Percentiles rank a stretch among this genome's conserved stretches.
phyloP scores from a whole-genome alignment of 108 stramenopile genomes.

The Hondaea fermentalgiana region DNA sequence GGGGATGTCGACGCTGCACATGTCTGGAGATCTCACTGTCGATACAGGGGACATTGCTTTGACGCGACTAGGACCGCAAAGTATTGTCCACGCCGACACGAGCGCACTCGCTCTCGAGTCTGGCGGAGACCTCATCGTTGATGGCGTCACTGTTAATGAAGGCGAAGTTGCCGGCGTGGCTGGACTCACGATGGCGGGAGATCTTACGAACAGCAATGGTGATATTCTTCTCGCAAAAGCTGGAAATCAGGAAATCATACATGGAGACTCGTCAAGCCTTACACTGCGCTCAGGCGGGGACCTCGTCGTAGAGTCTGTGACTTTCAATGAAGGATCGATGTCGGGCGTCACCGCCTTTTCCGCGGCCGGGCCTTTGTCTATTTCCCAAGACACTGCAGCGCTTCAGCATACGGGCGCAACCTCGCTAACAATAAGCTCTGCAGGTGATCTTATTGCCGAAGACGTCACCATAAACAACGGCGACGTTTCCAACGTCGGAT shows the following conservation, averaged over 20 bases:
- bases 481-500: background rate
- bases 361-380: background rate
- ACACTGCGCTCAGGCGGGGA: background rate
- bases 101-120: background rate
- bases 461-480: background rate
- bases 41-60: background rate
- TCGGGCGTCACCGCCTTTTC: background rate
- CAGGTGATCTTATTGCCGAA: background rate
- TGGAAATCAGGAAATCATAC: too few relatives aligned
- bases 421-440: background rate
- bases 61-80: background rate
- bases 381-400: background rate
- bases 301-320: background rate
- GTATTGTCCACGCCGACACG: background rate
- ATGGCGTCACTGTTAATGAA: background rate
- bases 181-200: background rate
- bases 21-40: background rate
- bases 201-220: too few relatives aligned
- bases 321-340: background rate
- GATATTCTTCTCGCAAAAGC: too few relatives aligned
- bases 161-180: background rate
- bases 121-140: background rate
- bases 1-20: background rate
- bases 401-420: background rate
- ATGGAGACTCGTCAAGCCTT: background rate